These are phyloP conservation scores for Tuber microsphaerosporum DNA, from an alignment of 495 filamentous ascomycete genomes.

Conservation along the genomic window DNA sequence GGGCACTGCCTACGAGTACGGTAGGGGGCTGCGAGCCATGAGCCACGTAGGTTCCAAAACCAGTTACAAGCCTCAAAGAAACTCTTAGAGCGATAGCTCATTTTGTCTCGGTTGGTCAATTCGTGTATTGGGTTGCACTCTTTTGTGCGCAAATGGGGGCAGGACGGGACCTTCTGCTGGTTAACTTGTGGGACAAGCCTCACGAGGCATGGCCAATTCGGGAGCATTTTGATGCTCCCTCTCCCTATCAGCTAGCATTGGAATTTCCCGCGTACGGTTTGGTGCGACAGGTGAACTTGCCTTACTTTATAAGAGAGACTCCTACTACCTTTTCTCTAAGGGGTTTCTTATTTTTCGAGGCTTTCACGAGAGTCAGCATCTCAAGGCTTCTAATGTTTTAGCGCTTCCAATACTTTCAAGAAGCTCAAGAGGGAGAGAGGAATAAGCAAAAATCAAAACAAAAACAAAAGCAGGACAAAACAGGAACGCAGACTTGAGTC, in stretches of 20 bases:
- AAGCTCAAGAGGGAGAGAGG: neutral
- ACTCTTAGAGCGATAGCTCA: neutral
- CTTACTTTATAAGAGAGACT: neutral
- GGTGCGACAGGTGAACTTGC: neutral
- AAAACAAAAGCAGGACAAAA: neutral
- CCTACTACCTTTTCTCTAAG: neutral
- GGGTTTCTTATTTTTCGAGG: neutral
- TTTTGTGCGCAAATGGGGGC: neutral
- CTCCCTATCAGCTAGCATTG: neutral
- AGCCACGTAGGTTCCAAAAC: neutral
- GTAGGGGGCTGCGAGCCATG: neutral
- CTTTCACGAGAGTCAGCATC: neutral
- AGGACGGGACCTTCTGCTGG: neutral
- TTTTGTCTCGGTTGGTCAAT: neutral
- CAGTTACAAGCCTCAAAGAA: neutral
- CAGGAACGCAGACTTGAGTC: neutral
- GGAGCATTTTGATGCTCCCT: neutral
- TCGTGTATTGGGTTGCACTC: neutral
- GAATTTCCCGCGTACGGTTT: neutral
- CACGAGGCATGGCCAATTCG: neutral
- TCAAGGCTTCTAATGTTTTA: neutral
- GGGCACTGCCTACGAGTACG: neutral
- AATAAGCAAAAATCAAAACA: neutral
- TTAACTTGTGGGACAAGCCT: neutral
- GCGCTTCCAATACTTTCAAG: neutral